A percentile compares a stretch with the other conserved stretches of the same genome.
These are phyloP conservation scores for Knufia petricola DNA, from an alignment of 2,329 filamentous ascomycete genomes.

Conservation along the genomic window DNA sequence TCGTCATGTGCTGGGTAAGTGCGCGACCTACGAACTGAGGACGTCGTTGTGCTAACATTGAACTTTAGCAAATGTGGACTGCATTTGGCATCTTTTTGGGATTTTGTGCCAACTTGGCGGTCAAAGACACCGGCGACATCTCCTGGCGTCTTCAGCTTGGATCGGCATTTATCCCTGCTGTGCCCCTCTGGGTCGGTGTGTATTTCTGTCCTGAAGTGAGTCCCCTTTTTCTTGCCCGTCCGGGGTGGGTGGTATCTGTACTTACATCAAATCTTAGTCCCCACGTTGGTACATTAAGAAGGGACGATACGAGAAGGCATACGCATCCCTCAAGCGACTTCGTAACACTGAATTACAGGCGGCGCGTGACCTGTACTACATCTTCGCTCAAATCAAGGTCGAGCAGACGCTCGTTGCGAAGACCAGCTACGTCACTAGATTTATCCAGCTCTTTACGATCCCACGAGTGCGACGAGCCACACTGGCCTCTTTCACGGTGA, in stretches of 20 bases:
- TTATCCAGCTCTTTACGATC: constrained; percentile 41
- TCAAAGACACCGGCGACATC: constrained; percentile 48
- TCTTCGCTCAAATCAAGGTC: constrained; percentile 36
- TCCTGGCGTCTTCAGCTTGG: constrained; percentile 56
- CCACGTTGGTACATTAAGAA: constrained; percentile 29
- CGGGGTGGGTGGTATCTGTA: too few relatives aligned
- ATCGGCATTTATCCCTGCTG: constrained; percentile 55
- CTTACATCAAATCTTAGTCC: too few relatives aligned
- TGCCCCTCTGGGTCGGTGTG: constrained; percentile 49
- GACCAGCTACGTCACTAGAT: constrained; percentile 33
- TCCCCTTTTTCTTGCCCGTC: too few relatives aligned
- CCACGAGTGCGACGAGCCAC: constrained; percentile 39
- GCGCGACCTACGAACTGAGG: constrained; percentile 9
- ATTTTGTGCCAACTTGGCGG: constrained; percentile 52
- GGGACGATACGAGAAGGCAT: constrained; percentile 23
- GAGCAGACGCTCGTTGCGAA: constrained; percentile 26
- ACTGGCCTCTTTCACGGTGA: constrained; percentile 23
- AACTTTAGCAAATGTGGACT: constrained; percentile 14
- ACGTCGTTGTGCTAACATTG: constrained; percentile 1
- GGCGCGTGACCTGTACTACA: constrained; percentile 28
- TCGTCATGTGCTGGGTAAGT: constrained; percentile 23
- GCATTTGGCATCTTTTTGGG: constrained; percentile 34
- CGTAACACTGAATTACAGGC: constrained; percentile 25
- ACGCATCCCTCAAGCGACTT: constrained; percentile 23
- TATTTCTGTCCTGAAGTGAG: constrained; percentile 42